Conservation (phyloP, 2,329 filamentous ascomycete species). For the Exophiala viscosa region DNA sequence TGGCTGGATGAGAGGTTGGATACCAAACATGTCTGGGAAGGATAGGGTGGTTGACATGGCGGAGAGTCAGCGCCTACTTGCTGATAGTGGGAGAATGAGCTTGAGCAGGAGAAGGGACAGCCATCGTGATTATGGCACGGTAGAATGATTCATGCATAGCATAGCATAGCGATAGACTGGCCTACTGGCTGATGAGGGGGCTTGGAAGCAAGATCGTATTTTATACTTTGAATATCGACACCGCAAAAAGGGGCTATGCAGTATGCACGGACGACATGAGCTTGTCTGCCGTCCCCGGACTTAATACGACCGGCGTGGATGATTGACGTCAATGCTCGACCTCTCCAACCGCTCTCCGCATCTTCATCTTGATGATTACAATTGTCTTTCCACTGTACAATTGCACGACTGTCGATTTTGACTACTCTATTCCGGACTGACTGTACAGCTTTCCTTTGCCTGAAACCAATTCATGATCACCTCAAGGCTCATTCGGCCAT, state of each 20-base stretch:
- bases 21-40: constrained; percentile 49
- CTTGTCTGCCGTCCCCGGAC: neutral
- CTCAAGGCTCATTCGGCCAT: constrained; percentile 19
- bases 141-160: constrained; percentile 6
- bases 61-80: constrained; percentile 27
- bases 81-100: constrained; percentile 23
- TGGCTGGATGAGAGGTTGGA: constrained; percentile 66
- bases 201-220: too few relatives aligned
- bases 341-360: constrained; percentile 3
- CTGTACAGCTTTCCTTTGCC: neutral
- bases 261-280: neutral
- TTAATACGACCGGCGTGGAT: neutral
- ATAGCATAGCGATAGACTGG: neutral
- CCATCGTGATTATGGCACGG: constrained; percentile 22
- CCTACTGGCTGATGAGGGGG: too few relatives aligned
- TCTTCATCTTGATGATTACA: constrained; percentile 1
- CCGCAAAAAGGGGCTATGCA: too few relatives aligned
- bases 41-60: constrained; percentile 30
- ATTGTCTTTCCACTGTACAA: neutral
- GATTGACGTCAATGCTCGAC: constrained; percentile 4
- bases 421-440: neutral
- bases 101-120: constrained; percentile 17
- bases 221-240: too few relatives aligned
- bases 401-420: neutral
- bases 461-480: constrained; percentile 19